Percentiles rank a stretch among this genome's conserved stretches.
These are phyloP conservation scores for Arbutus unedo DNA, from an alignment of 148 eudicot genomes.

Conservation along the genomic window DNA sequence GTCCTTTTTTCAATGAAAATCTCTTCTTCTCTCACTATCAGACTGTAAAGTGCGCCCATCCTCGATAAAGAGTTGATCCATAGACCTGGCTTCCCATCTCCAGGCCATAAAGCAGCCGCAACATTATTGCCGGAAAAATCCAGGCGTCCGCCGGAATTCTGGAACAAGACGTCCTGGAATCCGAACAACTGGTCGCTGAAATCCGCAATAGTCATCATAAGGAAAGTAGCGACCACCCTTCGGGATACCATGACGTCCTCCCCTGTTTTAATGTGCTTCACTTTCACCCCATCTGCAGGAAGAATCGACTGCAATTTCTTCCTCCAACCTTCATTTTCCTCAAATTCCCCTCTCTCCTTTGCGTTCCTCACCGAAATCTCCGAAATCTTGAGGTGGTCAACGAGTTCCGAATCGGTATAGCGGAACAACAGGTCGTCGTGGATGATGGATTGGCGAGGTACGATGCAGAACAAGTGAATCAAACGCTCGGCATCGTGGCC, in stretches of 20 bases:
- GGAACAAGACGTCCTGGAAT: constrained; percentile 71
- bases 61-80: constrained; percentile 79
- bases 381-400: constrained; percentile 46
- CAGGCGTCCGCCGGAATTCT: constrained; percentile 55
- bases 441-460: constrained; percentile 72
- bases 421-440: constrained; percentile 65
- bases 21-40: constrained; percentile 72
- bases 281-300: constrained; percentile 57
- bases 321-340: constrained; percentile 59
- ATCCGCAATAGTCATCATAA: constrained; percentile 89
- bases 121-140: constrained; percentile 56
- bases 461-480: constrained; percentile 77
- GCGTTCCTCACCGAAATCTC: constrained; percentile 37
- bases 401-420: constrained; percentile 61
- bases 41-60: constrained; percentile 70
- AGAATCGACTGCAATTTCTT: constrained; percentile 50
- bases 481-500: constrained; percentile 64
- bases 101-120: constrained; percentile 62
- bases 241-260: constrained; percentile 68
- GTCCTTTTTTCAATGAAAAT: constrained; percentile 36
- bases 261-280: constrained; percentile 77
- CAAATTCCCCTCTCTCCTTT: constrained; percentile 23
- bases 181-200: constrained; percentile 84
- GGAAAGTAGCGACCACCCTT: constrained; percentile 60
- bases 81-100: constrained; percentile 89